phyloP scores from a whole-genome alignment of 192 early-diverging fungal genomes.

The Podila epicladia region DNA sequence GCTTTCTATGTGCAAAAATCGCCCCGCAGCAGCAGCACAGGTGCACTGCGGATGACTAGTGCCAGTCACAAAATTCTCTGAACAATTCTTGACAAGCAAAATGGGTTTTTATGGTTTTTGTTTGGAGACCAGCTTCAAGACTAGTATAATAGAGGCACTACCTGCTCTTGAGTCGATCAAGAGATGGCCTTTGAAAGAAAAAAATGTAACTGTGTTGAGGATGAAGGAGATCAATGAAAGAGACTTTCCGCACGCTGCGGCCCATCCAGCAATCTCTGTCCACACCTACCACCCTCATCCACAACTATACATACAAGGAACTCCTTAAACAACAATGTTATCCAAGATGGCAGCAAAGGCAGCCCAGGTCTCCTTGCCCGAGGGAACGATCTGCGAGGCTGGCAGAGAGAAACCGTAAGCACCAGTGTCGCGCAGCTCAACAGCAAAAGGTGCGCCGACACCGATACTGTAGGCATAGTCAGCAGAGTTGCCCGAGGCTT shows the following conservation, averaged over 20 bases:
- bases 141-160: not conserved
- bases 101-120: not conserved
- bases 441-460: conserved; percentile 35
- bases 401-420: conserved; percentile 37
- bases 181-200: not conserved
- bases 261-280: not conserved
- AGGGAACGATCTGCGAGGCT: conserved; percentile 33
- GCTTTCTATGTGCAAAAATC: no score
- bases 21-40: no score
- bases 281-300: no score
- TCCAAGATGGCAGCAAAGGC: conserved; percentile 35
- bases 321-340: conserved; percentile 22
- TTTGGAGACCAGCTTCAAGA: conserved; percentile 2
- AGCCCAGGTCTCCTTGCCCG: conserved; percentile 42
- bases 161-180: conserved; percentile 5
- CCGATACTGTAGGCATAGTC: conserved; percentile 62
- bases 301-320: not conserved
- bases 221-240: not conserved
- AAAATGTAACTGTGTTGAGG: not conserved
- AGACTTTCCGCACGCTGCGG: not conserved
- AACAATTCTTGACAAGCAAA: no score
- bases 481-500: conserved; percentile 58
- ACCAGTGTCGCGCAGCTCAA: conserved; percentile 45
- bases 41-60: no score
- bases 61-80: no score